These are phyloP conservation scores for Vitis riparia DNA, from an alignment of 164 flowering plant genomes.

Conservation along the genomic window DNA sequence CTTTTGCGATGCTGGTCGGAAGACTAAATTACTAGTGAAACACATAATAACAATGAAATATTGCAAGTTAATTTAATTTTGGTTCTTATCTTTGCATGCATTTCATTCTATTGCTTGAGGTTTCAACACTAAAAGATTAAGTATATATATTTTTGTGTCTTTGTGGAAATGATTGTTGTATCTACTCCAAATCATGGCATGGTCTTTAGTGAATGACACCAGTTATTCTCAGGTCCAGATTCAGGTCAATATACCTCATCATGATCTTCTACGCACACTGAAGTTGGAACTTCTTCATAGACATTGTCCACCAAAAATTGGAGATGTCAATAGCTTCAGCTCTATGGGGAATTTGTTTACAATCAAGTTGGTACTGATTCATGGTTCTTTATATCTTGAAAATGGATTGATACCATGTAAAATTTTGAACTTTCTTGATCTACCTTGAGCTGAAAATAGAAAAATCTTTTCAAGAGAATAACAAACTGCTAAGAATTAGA, in stretches of 20 bases:
- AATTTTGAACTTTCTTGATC: not conserved
- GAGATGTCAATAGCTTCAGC: slow-evolving; percentile 27
- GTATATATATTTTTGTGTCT: not conserved
- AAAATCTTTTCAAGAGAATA: not conserved
- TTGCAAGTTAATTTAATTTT: no score
- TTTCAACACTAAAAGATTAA: no score
- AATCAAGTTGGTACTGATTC: slow-evolving; percentile 58
- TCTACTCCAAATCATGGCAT: not conserved
- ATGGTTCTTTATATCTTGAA: slow-evolving; percentile 1
- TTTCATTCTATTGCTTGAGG: no score
- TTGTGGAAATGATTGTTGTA: not conserved
- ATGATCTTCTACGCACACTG: slow-evolving; percentile 47
- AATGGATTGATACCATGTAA: not conserved
- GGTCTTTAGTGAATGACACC: not conserved
- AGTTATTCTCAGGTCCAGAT: slow-evolving; percentile 50
- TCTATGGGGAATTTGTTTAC: slow-evolving; percentile 45
- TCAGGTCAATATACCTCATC: slow-evolving; percentile 40
- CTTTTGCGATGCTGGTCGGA: no score
- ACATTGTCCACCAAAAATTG: slow-evolving; percentile 32
- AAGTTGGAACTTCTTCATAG: slow-evolving; percentile 59
- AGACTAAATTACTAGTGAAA: no score
- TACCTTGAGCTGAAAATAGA: not conserved
- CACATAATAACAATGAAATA: no score
- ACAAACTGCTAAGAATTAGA: not conserved
- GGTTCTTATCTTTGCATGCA: no score